These are phyloP conservation scores for Neocatenulostroma microsporum DNA, from an alignment of 2,329 filamentous ascomycete genomes.

Conservation along the genomic window DNA sequence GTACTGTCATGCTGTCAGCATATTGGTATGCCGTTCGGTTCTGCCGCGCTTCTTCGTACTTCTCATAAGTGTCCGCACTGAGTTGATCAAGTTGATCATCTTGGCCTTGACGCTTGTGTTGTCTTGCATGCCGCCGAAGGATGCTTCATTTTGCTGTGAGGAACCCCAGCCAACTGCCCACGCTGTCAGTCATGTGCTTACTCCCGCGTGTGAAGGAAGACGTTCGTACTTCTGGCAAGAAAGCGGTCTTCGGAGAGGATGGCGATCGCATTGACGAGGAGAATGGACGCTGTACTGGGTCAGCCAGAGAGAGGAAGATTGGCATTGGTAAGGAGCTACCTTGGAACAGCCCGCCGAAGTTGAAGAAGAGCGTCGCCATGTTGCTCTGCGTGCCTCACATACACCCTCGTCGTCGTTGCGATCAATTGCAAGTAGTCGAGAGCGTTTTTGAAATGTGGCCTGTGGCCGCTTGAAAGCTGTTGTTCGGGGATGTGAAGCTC, in stretches of 20 bases:
- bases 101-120: conserved; percentile 78
- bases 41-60: conserved; percentile 49
- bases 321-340: conserved; percentile 38
- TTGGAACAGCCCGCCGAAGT: conserved; percentile 65
- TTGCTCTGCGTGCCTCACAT: not conserved
- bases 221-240: conserved; percentile 63
- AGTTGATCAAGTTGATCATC: conserved; percentile 81
- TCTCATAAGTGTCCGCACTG: conserved; percentile 84
- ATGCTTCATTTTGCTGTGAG: conserved; percentile 57
- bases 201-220: not conserved
- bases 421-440: too few species aligned
- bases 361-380: conserved; percentile 52
- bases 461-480: too few species aligned
- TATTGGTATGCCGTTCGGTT: not conserved
- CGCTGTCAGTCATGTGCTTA: not conserved
- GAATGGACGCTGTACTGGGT: conserved; percentile 57
- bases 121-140: conserved; percentile 64
- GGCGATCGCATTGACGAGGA: conserved; percentile 88
- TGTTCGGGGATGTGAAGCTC: conserved; percentile 4
- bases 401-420: too few species aligned
- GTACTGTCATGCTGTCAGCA: conserved; percentile 49
- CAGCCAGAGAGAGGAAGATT: not conserved
- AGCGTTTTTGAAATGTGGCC: too few species aligned
- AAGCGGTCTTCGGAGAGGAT: conserved; percentile 93
- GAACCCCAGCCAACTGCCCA: conserved; percentile 68